Percentiles rank a stretch among this genome's conserved stretches.
phyloP scores from a whole-genome alignment of 345 rosid species.

The Murraya paniculata region DNA sequence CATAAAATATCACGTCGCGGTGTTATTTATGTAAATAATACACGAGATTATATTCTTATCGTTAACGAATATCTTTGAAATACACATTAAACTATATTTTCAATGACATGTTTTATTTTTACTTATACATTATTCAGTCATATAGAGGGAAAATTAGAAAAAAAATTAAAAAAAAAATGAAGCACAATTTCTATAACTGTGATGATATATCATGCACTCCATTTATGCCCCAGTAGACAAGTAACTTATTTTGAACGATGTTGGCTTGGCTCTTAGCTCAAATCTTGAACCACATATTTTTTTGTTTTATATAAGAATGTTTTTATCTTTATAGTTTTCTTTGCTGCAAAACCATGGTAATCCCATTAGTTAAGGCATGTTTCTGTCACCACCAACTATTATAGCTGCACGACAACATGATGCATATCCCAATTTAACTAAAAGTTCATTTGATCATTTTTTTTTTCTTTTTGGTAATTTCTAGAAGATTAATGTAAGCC shows the following conservation, averaged over 20 bases:
- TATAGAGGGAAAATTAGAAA: too few species aligned
- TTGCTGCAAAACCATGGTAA: not conserved
- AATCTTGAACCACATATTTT: not conserved
- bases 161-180: too few species aligned
- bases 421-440: not conserved
- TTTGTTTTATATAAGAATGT: not conserved
- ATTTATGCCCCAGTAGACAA: not conserved
- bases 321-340: not conserved
- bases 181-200: too few species aligned
- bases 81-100: rapidly evolving
- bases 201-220: not conserved
- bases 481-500: not conserved
- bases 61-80: too few species aligned
- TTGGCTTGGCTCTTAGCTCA: not conserved
- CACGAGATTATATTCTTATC: too few species aligned
- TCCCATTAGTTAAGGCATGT: not conserved
- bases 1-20: too few species aligned
- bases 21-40: too few species aligned
- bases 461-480: not conserved
- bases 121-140: too few species aligned
- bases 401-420: not conserved
- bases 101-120: too few species aligned
- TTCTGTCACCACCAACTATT: not conserved
- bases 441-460: not conserved
- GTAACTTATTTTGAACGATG: not conserved